These are phyloP conservation scores for Hansenula lynferdii DNA, from an alignment of 1,139 yeast species.

Conservation along the genomic window DNA sequence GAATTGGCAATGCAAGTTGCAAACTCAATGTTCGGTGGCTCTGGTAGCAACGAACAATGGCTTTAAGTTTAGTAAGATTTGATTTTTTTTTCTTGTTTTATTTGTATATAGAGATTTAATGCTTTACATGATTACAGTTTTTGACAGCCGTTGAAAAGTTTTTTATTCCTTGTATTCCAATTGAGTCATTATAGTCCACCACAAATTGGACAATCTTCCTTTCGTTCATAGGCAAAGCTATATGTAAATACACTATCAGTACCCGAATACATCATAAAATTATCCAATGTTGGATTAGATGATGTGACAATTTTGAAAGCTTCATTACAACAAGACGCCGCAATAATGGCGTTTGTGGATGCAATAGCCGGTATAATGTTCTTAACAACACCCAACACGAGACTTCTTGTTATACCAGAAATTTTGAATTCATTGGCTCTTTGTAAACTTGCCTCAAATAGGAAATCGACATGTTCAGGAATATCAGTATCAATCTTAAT, in stretches of 20 bases:
- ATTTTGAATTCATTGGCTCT: constrained; percentile 69
- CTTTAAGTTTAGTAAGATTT: too few species aligned
- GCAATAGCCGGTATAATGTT: constrained; percentile 94
- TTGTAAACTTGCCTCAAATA: constrained; percentile 47
- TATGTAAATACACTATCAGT: constrained; percentile 72
- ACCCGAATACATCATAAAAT: constrained; percentile 87
- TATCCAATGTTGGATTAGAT: constrained; percentile 62
- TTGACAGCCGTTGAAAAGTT: too few species aligned
- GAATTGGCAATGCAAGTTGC: constrained; percentile 22
- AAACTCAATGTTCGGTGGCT: constrained; percentile 21
- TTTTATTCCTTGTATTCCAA: too few species aligned
- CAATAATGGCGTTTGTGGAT: constrained; percentile 88
- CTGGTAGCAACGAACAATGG: not conserved
- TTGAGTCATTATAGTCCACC: constrained; percentile 38
- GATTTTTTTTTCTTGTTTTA: too few species aligned
- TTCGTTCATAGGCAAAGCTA: constrained; percentile 58
- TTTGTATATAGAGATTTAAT: too few species aligned
- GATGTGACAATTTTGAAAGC: constrained; percentile 74
- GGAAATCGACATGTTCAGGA: constrained; percentile 62
- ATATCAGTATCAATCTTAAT: constrained; percentile 62
- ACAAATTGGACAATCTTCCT: constrained; percentile 70
- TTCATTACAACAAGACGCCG: constrained; percentile 89
- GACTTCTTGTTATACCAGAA: constrained; percentile 60
- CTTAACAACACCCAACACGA: constrained; percentile 86
- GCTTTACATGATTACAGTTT: too few species aligned